A percentile compares a stretch with the other conserved stretches of the same genome.
phyloP scores from a whole-genome alignment of 305 asterid species.

The Lippia alba region DNA sequence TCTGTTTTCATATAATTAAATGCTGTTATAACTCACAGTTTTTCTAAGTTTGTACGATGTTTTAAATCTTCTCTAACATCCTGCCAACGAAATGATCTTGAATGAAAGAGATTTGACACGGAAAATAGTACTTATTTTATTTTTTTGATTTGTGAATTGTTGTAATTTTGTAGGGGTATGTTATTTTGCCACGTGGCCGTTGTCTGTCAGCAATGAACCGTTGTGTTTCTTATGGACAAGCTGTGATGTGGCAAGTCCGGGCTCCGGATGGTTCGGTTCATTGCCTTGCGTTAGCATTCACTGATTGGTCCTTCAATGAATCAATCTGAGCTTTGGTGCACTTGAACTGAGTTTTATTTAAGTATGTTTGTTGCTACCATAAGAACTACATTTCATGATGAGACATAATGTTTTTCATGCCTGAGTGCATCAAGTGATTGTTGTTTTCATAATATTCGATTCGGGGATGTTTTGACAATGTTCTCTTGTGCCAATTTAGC shows the following conservation, averaged over 20 bases:
- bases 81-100: background rate
- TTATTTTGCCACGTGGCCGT: conserved; percentile 42
- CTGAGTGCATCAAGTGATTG: conserved; percentile 22
- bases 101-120: background rate
- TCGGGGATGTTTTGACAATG: background rate
- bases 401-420: conserved; percentile 8
- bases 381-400: background rate
- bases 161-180: conserved; percentile 44
- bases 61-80: background rate
- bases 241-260: conserved; percentile 47
- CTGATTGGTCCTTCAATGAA: conserved; percentile 35
- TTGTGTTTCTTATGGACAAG: conserved; percentile 37
- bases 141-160: background rate
- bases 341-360: conserved; percentile 11
- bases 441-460: background rate
- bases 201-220: conserved; percentile 33
- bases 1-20: too few species aligned
- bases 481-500: conserved; percentile 2
- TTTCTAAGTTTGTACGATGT: too few species aligned
- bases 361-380: background rate
- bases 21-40: too few species aligned
- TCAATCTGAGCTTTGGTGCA: conserved; percentile 18
- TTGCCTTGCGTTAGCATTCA: conserved; percentile 38
- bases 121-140: too few species aligned
- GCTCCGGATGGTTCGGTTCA: conserved; percentile 34